Evolutionary conservation across 140 eudicot species (phyloP), one percentile per base, ranked within the genome.

Genomic region (Senecio squalidus): DNA sequence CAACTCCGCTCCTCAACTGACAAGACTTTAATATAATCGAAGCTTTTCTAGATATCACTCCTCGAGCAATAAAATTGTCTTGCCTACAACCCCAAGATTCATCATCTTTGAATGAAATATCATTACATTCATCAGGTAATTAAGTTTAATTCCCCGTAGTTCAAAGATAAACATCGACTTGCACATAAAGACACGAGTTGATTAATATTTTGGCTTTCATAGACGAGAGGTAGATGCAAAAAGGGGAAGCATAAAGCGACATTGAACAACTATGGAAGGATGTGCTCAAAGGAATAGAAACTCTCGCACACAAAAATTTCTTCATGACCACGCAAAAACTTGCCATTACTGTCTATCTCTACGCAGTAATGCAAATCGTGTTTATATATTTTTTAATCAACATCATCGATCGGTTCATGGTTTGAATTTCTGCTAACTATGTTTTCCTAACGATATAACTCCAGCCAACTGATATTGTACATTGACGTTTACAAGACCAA

Each of bases 221-320:
- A 45, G 49, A 63, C 16, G 20, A 30, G 23, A 24, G 9, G n/a
- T n/a, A 13, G 24, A 60, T 41, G 57, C 18, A 41, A 50, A 27
- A 20, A 31, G 59, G 46, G 69, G 69, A 48, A 58, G 67, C 58
- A 49, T 58, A 69, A n/a, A 66, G 74, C 17, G 69, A 73, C 74
- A 73, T 66, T 69, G 69, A 73, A 58, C 48, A 41, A 8, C 36
- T 73, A 39, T 73, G 78, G 78, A 60, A 73, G 30, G 59, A 66
- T 44, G 56, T 66, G 58, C 27, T 73, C 46, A 57, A 60, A 59
- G 55, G 64, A 41, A 31, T 73, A 16, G 69, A 66, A 25, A 73
- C 48, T 58, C 58, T 9, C 60, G 20, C 39, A 52, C 55, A 21
- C 66, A 43, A 51, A 63, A 51, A 44, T 73, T 73, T 59, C 59